A percentile compares a stretch with the other conserved stretches of the same genome.
Conservation (phyloP, 805 yeast genomes). For the Zygotorulaspora chibaensis region DNA sequence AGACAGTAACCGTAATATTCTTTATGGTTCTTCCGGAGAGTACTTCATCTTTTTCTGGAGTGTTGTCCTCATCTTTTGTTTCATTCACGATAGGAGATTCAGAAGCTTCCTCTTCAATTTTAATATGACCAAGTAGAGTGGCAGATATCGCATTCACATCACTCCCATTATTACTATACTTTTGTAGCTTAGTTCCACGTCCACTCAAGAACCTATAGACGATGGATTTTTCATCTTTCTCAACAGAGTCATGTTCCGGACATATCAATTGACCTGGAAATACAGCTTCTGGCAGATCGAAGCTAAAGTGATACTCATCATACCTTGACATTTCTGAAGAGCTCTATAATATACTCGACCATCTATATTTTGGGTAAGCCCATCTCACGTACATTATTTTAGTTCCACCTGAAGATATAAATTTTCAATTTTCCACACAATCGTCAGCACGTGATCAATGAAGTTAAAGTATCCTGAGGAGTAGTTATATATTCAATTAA, state of each 20-base stretch:
- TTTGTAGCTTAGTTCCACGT: constrained; percentile 53
- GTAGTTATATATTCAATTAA: not conserved
- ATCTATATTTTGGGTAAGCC: not conserved
- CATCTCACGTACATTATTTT: not conserved
- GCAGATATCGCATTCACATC: constrained; percentile 46
- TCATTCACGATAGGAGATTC: constrained; percentile 7
- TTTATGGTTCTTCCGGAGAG: constrained; percentile 17
- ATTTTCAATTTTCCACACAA: too few relatives aligned
- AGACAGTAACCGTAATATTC: constrained; percentile 30
- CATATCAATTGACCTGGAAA: constrained; percentile 82
- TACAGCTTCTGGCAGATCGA: constrained; percentile 42
- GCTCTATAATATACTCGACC: not conserved
- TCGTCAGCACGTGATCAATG: too few relatives aligned
- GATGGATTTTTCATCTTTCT: constrained; percentile 28
- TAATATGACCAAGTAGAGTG: constrained; percentile 59
- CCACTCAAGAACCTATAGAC: constrained; percentile 55
- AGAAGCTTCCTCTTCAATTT: constrained; percentile 23
- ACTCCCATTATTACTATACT: constrained; percentile 40
- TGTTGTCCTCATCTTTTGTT: constrained; percentile 11
- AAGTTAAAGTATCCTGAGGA: too few relatives aligned
- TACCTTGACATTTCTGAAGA: not conserved
- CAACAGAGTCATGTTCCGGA: constrained; percentile 45
- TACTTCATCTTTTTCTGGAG: constrained; percentile 10
- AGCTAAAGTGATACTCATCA: not conserved
- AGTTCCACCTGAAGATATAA: too few relatives aligned